Conservation (phyloP, 345 rosid species). For the Euclidium syriacum region DNA sequence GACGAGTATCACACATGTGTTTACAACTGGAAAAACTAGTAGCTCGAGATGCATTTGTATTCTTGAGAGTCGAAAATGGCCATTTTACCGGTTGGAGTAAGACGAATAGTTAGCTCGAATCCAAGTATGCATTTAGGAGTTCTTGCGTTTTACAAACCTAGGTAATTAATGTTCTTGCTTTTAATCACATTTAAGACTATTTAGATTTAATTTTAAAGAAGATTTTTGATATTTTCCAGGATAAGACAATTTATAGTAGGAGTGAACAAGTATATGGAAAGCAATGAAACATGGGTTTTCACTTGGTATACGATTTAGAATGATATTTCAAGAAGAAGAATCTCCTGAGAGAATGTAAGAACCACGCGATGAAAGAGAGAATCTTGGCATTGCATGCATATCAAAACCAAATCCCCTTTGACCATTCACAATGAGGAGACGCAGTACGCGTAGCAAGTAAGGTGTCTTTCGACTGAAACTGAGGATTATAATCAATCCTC, state of each 20-base stretch:
- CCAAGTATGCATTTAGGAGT: conserved; percentile 87
- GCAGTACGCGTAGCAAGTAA: no score
- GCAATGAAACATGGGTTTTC: conserved; percentile 47
- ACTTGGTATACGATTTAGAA: conserved; percentile 64
- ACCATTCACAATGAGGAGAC: no score
- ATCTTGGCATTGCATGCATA: no score
- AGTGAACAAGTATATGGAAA: conserved; percentile 58
- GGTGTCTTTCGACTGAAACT: no score
- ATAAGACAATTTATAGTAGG: conserved; percentile 68
- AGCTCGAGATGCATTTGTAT: conserved; percentile 78
- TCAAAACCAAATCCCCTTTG: no score
- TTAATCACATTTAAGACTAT: neutral
- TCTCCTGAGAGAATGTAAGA: conserved; percentile 70
- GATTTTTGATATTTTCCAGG: conserved; percentile 32
- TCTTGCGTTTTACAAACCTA: conserved; percentile 80
- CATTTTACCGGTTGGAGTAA: conserved; percentile 63
- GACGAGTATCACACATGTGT: no score
- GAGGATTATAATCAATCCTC: no score
- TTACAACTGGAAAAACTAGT: conserved; percentile 73
- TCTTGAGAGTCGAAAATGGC: conserved; percentile 59
- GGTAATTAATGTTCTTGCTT: conserved; percentile 36
- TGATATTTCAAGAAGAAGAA: conserved; percentile 81
- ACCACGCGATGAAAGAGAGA: no score
- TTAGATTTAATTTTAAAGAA: no score
- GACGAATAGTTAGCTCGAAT: conserved; percentile 60